Conservation (phyloP, 2,329 filamentous ascomycete genomes). For the Arachnomyces sp. region DNA sequence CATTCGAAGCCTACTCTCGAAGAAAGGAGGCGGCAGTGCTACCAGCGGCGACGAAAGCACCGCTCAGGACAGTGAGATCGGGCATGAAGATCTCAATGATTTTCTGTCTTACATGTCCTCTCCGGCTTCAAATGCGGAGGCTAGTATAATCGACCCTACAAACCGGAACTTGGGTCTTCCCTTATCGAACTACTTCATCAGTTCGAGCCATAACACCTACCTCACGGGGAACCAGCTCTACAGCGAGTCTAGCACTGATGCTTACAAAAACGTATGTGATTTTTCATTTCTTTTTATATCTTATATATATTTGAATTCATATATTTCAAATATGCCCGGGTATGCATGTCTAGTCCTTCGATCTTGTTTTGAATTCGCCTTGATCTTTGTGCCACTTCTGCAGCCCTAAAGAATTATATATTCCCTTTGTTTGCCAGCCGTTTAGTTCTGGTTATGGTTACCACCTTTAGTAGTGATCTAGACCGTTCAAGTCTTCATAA, state of each 20-base stretch:
- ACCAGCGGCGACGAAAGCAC: slow-evolving; percentile 13
- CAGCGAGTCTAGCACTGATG: slow-evolving; percentile 66
- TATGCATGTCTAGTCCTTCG: too few relatives aligned
- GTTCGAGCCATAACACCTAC: slow-evolving; percentile 92
- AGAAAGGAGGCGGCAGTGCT: slow-evolving; percentile 5
- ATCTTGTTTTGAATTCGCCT: too few relatives aligned
- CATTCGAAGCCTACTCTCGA: slow-evolving; percentile 17
- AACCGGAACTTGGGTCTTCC: slow-evolving; percentile 57
- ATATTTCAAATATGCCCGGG: background rate
- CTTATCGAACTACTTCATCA: slow-evolving; percentile 87
- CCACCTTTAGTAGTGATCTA: too few relatives aligned
- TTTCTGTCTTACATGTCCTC: slow-evolving; percentile 45
- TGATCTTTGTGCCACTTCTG: too few relatives aligned
- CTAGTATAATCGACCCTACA: slow-evolving; percentile 22
- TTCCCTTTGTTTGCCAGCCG: too few relatives aligned
- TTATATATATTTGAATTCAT: background rate
- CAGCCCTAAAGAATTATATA: too few relatives aligned
- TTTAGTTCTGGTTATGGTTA: too few relatives aligned
- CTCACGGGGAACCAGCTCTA: slow-evolving; percentile 78
- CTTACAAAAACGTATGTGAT: slow-evolving; percentile 63
- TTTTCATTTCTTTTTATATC: background rate
- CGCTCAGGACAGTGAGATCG: slow-evolving; percentile 10
- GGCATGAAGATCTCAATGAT: slow-evolving; percentile 23
- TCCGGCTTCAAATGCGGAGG: slow-evolving; percentile 39
- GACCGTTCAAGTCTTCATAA: too few relatives aligned